A percentile compares a stretch with the other conserved stretches of the same genome.
phyloP scores from a whole-genome alignment of 2,329 filamentous ascomycete genomes.

The Cordyceps tenuipes region DNA sequence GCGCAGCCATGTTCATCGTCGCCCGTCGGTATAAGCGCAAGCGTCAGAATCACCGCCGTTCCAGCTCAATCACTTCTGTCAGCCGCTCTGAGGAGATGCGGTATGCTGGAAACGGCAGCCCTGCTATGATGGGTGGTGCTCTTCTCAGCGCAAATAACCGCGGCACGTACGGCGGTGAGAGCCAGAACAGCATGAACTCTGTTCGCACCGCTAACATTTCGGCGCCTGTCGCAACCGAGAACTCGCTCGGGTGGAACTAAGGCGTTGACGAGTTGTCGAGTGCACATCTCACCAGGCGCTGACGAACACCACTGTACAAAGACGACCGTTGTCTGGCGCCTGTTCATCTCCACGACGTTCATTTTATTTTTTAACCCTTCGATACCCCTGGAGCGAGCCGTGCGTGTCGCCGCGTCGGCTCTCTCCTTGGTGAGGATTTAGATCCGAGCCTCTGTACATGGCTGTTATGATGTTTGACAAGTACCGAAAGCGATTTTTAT shows the following conservation, averaged over 20 bases:
- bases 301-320: slow-evolving; percentile 1
- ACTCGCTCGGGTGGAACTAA: slow-evolving; percentile 94
- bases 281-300: background rate
- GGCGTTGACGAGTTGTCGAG: background rate
- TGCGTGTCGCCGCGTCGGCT: background rate
- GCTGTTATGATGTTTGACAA: background rate
- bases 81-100: slow-evolving; percentile 43
- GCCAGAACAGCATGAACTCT: slow-evolving; percentile 57
- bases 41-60: slow-evolving; percentile 66
- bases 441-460: slow-evolving; percentile 4
- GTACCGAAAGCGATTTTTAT: slow-evolving; percentile 8
- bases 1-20: slow-evolving; percentile 88
- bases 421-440: slow-evolving; percentile 7
- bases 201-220: slow-evolving; percentile 63
- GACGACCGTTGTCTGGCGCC: background rate
- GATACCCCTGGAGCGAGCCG: slow-evolving; percentile 6
- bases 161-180: slow-evolving; percentile 49
- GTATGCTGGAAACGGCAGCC: slow-evolving; percentile 41
- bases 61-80: slow-evolving; percentile 59
- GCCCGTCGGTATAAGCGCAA: slow-evolving; percentile 85
- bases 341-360: slow-evolving; percentile 6
- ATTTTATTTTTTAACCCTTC: slow-evolving; percentile 7
- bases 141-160: slow-evolving; percentile 46
- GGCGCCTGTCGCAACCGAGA: slow-evolving; percentile 84
- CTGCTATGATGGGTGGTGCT: slow-evolving; percentile 63